phyloP scores from a whole-genome alignment of 139 green algal species.

The Chlamydomonas sp. region DNA sequence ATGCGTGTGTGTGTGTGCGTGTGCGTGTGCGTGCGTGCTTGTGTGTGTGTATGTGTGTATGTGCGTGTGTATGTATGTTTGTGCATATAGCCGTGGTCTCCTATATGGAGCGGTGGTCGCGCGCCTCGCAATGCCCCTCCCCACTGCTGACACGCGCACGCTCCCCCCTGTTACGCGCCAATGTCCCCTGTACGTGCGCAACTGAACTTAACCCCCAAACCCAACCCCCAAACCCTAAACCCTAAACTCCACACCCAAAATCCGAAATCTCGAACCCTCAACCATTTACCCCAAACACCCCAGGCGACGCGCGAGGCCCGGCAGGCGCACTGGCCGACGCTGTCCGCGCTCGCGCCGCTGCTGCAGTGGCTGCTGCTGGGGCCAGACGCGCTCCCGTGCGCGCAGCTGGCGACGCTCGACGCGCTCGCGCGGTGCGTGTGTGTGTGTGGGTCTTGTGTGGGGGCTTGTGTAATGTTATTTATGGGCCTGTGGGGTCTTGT shows the following conservation, averaged over 20 bases:
- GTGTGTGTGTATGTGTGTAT: constrained; percentile 6
- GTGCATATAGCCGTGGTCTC: too few relatives aligned
- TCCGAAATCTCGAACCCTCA: too few relatives aligned
- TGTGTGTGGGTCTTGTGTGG: not conserved
- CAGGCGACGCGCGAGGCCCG: not conserved
- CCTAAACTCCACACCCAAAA: too few relatives aligned
- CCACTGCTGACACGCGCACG: not conserved
- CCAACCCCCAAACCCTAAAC: too few relatives aligned
- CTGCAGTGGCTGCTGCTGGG: constrained; percentile 1
- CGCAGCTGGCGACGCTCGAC: constrained; percentile 1
- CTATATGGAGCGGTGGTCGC: too few relatives aligned
- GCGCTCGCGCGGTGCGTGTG: not conserved
- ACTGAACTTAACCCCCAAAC: too few relatives aligned
- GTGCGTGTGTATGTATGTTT: not conserved
- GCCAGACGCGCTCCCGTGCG: not conserved
- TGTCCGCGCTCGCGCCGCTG: not conserved
- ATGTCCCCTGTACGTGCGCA: too few relatives aligned
- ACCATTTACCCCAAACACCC: too few relatives aligned
- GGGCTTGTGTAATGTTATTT: not conserved
- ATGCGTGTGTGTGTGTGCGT: constrained; percentile 13
- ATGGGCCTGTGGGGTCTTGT: not conserved
- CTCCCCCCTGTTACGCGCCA: not conserved
- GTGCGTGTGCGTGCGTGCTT: too few relatives aligned
- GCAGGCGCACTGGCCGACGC: not conserved
- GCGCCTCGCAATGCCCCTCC: too few relatives aligned